Percentiles rank a stretch among this genome's conserved stretches.
Evolutionary conservation across 768 basidiomycete genomes (phyloP).

Genomic region (Amanita pseudoporphyria): DNA sequence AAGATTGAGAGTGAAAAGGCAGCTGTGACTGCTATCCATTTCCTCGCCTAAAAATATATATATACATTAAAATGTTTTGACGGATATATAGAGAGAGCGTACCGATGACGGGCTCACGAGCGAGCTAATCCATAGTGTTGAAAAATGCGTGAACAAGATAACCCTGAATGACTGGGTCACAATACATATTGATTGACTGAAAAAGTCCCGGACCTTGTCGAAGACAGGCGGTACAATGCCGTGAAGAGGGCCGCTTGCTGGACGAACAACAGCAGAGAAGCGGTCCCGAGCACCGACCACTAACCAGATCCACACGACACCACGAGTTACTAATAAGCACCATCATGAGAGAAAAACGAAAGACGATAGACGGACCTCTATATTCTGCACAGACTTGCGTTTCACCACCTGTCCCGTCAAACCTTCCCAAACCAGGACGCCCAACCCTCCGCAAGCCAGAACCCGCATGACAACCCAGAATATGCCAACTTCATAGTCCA

Average conservation of each 20-base stretch:
- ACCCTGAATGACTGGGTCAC: slow-evolving; percentile 36
- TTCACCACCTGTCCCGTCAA: slow-evolving; percentile 43
- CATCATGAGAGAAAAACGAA: slow-evolving; percentile 5
- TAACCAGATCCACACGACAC: slow-evolving; percentile 16
- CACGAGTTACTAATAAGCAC: slow-evolving; percentile 1
- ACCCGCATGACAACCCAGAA: slow-evolving; percentile 73
- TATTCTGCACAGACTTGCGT: slow-evolving; percentile 50
- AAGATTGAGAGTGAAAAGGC: slow-evolving; percentile 48
- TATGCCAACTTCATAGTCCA: slow-evolving; percentile 57
- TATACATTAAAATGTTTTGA: not conserved
- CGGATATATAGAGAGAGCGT: not conserved
- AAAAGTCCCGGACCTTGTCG: slow-evolving; percentile 45
- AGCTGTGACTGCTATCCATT: slow-evolving; percentile 32
- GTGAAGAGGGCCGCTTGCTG: slow-evolving; percentile 60
- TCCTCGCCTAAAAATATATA: slow-evolving; percentile 37
- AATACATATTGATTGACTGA: not conserved
- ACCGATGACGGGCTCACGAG: slow-evolving; percentile 41
- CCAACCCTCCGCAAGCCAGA: slow-evolving; percentile 62
- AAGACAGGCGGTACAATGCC: slow-evolving; percentile 58
- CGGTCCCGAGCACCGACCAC: slow-evolving; percentile 66
- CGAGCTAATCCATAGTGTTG: slow-evolving; percentile 54
- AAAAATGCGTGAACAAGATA: slow-evolving; percentile 60
- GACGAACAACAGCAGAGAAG: slow-evolving; percentile 58
- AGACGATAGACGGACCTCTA: slow-evolving; percentile 13
- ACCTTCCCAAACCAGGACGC: slow-evolving; percentile 51